These are phyloP conservation scores for Monilinia polystroma DNA, from an alignment of 2,329 filamentous ascomycete genomes.

Conservation along the genomic window DNA sequence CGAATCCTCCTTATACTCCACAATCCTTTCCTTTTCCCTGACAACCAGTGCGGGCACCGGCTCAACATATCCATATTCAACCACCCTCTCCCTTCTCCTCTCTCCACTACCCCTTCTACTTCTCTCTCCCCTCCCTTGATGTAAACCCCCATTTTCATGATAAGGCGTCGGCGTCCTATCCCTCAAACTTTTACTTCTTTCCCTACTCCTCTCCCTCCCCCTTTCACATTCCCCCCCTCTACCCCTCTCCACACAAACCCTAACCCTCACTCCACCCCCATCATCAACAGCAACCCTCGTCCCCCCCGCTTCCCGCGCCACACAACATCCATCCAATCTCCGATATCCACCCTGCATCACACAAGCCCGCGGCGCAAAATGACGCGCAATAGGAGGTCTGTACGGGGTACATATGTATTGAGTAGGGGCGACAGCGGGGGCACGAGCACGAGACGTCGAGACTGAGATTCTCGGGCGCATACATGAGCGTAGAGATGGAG, in stretches of 20 bases:
- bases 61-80: not conserved
- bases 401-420: not conserved
- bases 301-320: not conserved
- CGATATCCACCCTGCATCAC: not conserved
- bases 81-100: not conserved
- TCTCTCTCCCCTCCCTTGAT: slow-evolving; percentile 71
- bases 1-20: not conserved
- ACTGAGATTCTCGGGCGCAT: not conserved
- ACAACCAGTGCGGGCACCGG: not conserved
- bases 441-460: not conserved
- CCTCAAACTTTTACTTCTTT: slow-evolving; percentile 58
- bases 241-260: not conserved
- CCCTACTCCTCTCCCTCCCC: not conserved
- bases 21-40: not conserved
- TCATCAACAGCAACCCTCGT: not conserved
- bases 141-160: slow-evolving; percentile 52
- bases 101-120: slow-evolving; percentile 64
- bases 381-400: not conserved
- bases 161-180: slow-evolving; percentile 51
- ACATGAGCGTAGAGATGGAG: not conserved
- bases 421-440: not conserved
- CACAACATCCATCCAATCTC: not conserved
- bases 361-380: not conserved
- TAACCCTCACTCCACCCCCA: too few relatives aligned
- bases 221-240: not conserved